Evolutionary conservation across 495 filamentous ascomycete genomes (phyloP).

Genomic region (Talaromyces liani): DNA sequence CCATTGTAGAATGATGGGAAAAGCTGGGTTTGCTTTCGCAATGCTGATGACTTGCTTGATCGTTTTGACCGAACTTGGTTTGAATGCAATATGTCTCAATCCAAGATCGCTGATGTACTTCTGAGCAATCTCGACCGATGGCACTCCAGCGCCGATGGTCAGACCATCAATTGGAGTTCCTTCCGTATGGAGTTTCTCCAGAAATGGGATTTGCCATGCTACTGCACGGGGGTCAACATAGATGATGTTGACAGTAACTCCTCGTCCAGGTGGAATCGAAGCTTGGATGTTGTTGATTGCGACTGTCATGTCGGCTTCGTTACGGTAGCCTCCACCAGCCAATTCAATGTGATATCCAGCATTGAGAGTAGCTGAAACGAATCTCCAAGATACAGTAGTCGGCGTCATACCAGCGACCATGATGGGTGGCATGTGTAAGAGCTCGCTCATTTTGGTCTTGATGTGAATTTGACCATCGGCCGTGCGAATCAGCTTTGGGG

Average conservation of each 20-base stretch:
- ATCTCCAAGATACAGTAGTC: constrained; percentile 28
- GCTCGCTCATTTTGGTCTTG: constrained; percentile 75
- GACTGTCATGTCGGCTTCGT: constrained; percentile 13
- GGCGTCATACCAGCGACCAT: constrained; percentile 40
- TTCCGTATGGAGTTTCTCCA: constrained; percentile 15
- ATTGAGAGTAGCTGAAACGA: constrained; percentile 27
- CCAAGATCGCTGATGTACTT: constrained; percentile 39
- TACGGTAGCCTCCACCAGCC: constrained; percentile 27
- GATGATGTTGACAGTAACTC: constrained; percentile 31
- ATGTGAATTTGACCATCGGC: constrained; percentile 82
- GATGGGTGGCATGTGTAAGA: constrained; percentile 28
- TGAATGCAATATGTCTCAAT: constrained; percentile 41
- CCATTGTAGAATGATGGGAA: constrained; percentile 44
- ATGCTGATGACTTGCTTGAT: constrained; percentile 41
- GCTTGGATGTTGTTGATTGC: constrained; percentile 21
- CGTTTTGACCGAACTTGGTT: constrained; percentile 35
- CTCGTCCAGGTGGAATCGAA: constrained; percentile 21
- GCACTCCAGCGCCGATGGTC: constrained; percentile 43
- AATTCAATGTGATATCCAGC: constrained; percentile 34
- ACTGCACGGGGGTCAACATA: constrained; percentile 29
- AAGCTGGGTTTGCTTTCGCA: constrained; percentile 33
- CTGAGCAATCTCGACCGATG: constrained; percentile 36
- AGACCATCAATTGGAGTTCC: constrained; percentile 28
- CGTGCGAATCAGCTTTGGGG: constrained; percentile 80
- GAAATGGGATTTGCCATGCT: constrained; percentile 25